Base-by-base conservation (phyloP, 768 basidiomycete species). In the Russula ochroleuca region DNA sequence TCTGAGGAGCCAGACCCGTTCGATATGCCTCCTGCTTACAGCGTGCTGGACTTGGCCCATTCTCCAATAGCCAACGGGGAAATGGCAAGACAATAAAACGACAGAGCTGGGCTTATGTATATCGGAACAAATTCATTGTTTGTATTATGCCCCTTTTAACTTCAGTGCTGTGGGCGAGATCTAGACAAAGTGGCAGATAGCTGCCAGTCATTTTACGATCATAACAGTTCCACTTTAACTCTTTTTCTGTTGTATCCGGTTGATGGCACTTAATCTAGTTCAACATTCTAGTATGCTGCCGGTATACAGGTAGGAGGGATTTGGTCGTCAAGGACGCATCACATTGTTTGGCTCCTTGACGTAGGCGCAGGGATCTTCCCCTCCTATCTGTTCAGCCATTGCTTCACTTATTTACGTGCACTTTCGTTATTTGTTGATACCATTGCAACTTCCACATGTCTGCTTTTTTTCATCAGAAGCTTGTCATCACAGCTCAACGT, bases 21-120 rank as follows among this genome's bases (percentile, higher is more conserved):
- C 25, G 65, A 66, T 31, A 9, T 58, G 31, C 67, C 65, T 1
- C 67, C 65, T 3, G 67, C 67, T 10, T 68, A 68, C 57, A 63
- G 53, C 58, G 55, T 45, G 21, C 3, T 66, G n/a, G 67, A 68
- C 45, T 25, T 55, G 47, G 17, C 53, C 8, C 52, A 41, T 52
- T 55, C 65, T 7, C 41, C 62, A n/a, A 19, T 43, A 43, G 37
- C 14, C 35, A 55, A 28, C 33, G 58, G 47, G 38, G 53, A 49
- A 11, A 1, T 37, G 25, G 37, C 25, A 15, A 28, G 23, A 11
- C 21, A 48, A 63, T 48, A 43, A 58, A 7, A 52, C 23, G 19
- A 31, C 15, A 28, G 8, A 62, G 25, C 49, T 15, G 25, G 40
- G 43, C 35, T 47, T 31, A 47, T n/a, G 19, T 23, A 37, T 21